Evolutionary conservation across 495 filamentous ascomycete genomes (phyloP).

Genomic region (Polyplosphaeria fusca): DNA sequence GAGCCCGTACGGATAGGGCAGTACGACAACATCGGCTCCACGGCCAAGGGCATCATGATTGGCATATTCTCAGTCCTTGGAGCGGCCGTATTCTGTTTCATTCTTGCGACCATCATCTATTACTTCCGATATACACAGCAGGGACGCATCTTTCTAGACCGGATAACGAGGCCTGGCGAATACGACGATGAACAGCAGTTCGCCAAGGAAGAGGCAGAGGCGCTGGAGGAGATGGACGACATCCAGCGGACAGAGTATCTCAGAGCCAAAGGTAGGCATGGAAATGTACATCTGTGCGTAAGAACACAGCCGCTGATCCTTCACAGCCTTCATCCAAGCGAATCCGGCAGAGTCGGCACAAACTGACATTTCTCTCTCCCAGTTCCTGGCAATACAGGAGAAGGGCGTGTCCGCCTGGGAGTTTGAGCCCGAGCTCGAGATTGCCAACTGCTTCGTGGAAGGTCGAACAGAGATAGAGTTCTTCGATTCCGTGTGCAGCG

Average conservation of each 20-base stretch:
- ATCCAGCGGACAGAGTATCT: conserved; percentile 84
- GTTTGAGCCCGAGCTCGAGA: conserved; percentile 96
- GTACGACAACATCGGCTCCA: conserved; percentile 30
- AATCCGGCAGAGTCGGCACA: conserved; percentile 94
- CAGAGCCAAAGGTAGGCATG: conserved; percentile 78
- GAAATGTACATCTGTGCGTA: neutral
- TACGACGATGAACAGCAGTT: conserved; percentile 97
- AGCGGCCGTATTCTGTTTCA: conserved; percentile 75
- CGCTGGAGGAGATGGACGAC: conserved; percentile 94
- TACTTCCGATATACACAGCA: conserved; percentile 88
- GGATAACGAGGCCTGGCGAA: conserved; percentile 89
- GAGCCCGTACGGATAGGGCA: conserved; percentile 27
- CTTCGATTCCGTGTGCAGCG: conserved; percentile 95
- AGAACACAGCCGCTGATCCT: conserved; percentile 20
- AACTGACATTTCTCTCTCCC: conserved; percentile 95
- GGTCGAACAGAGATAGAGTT: conserved; percentile 96
- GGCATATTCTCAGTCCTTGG: conserved; percentile 96
- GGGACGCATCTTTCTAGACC: conserved; percentile 89
- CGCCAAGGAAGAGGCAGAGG: conserved; percentile 87
- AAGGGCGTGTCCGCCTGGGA: conserved; percentile 99
- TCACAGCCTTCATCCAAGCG: conserved; percentile 81
- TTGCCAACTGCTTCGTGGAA: conserved; percentile 98
- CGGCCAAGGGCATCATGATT: conserved; percentile 77
- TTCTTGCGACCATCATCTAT: conserved; percentile 81
- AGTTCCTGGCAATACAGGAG: conserved; percentile 97